Evolutionary conservation across 1,284 basidiomycete genomes (phyloP).

Genomic region (Malassezia psittaci): DNA sequence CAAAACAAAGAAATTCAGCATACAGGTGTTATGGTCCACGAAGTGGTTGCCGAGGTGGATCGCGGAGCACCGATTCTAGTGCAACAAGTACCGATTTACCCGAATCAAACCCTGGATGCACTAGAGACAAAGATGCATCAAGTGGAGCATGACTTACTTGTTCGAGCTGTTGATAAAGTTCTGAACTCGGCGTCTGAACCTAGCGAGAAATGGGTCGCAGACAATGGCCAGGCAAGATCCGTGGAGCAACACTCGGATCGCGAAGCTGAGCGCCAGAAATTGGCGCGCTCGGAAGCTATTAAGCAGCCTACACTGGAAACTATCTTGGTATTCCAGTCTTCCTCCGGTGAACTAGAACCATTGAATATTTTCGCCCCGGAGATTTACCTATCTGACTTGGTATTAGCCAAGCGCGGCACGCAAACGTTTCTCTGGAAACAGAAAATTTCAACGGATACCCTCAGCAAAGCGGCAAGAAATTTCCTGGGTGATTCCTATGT

Average conservation of each 20-base stretch:
- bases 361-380: slow-evolving; percentile 14
- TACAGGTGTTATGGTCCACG: slow-evolving; percentile 87
- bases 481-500: background rate
- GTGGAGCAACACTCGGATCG: too few relatives aligned
- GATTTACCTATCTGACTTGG: slow-evolving; percentile 15
- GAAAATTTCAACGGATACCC: background rate
- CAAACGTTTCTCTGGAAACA: background rate
- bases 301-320: background rate
- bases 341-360: background rate
- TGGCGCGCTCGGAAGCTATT: too few relatives aligned
- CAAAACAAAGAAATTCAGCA: slow-evolving; percentile 54
- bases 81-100: slow-evolving; percentile 62
- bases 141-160: slow-evolving; percentile 82
- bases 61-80: slow-evolving; percentile 77
- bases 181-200: slow-evolving; percentile 5
- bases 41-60: slow-evolving; percentile 86
- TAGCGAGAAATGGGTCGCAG: too few relatives aligned
- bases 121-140: slow-evolving; percentile 71
- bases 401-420: background rate
- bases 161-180: slow-evolving; percentile 52
- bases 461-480: background rate
- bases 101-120: slow-evolving; percentile 61
- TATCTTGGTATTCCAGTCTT: background rate
- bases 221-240: too few relatives aligned
- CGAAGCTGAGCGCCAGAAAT: too few relatives aligned